A percentile compares a stretch with the other conserved stretches of the same genome.
phyloP scores from a whole-genome alignment of 179 eudicot species.

The Spergularia azorica region DNA sequence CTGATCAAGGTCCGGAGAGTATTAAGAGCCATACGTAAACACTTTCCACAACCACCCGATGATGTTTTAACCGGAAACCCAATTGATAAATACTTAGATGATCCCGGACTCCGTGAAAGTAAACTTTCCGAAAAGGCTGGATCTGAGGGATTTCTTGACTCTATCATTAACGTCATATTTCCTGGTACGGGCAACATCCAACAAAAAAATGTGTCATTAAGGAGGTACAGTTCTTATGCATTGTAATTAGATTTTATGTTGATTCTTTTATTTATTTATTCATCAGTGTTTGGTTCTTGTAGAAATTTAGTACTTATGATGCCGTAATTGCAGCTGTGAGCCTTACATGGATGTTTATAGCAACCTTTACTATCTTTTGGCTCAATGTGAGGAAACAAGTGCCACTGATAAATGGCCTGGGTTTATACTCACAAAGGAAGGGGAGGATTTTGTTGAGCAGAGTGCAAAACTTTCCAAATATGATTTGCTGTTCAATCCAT shows the following conservation, averaged over 20 bases:
- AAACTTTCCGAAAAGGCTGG: slow-evolving; percentile 88
- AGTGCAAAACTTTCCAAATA: slow-evolving; percentile 90
- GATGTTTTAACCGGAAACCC: slow-evolving; percentile 70
- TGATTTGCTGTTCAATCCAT: slow-evolving; percentile 85
- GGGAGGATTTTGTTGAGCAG: slow-evolving; percentile 90
- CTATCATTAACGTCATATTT: slow-evolving; percentile 57
- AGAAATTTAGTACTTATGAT: slow-evolving; percentile 9
- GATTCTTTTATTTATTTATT: not conserved
- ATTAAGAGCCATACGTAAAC: slow-evolving; percentile 91
- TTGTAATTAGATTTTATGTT: too few relatives aligned
- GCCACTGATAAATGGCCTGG: slow-evolving; percentile 99
- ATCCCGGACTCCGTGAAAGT: slow-evolving; percentile 78
- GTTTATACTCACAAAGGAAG: slow-evolving; percentile 96
- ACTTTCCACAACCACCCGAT: slow-evolving; percentile 93
- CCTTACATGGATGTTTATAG: slow-evolving; percentile 89
- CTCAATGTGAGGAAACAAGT: slow-evolving; percentile 88
- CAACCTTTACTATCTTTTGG: slow-evolving; percentile 88
- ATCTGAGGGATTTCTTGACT: slow-evolving; percentile 67
- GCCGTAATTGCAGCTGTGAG: slow-evolving; percentile 70
- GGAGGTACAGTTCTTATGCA: slow-evolving; percentile 48
- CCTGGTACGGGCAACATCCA: slow-evolving; percentile 50
- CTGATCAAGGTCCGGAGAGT: slow-evolving; percentile 89
- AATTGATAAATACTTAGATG: slow-evolving; percentile 85
- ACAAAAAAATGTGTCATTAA: slow-evolving; percentile 43
- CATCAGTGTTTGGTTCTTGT: slow-evolving; percentile 15